These are phyloP conservation scores for Cordyceps tenuipes DNA, from an alignment of 2,329 filamentous ascomycete genomes.

Conservation along the genomic window DNA sequence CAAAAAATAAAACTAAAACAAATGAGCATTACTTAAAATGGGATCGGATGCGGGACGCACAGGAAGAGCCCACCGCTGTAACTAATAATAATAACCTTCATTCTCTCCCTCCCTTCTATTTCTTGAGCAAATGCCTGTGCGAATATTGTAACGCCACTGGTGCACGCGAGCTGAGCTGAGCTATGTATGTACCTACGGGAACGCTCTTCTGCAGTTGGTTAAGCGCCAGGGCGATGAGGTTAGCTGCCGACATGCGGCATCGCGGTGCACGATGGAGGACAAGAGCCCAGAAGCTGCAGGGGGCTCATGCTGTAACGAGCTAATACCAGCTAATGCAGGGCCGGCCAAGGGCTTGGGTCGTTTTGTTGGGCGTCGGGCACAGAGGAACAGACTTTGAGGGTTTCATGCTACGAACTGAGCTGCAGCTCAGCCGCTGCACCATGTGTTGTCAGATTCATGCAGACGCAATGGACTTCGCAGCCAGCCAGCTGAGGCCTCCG, in stretches of 20 bases:
- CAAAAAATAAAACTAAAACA: not conserved
- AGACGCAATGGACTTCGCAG: not conserved
- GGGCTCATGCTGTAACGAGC: too few species aligned
- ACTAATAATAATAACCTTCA: not conserved
- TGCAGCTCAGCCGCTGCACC: not conserved
- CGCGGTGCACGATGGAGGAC: too few species aligned
- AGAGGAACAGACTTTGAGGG: not conserved
- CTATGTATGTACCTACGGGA: too few species aligned
- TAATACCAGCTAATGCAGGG: too few species aligned
- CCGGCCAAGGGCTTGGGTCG: not conserved
- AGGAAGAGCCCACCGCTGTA: not conserved
- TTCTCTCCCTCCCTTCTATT: not conserved
- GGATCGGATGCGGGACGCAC: not conserved
- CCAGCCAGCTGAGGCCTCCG: not conserved
- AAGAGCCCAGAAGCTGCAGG: not conserved
- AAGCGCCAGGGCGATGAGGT: not conserved
- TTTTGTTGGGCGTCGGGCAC: not conserved
- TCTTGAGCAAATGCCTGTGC: too few species aligned
- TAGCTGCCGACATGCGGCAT: too few species aligned
- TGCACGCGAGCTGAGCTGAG: not conserved
- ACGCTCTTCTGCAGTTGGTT: not conserved
- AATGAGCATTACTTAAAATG: not conserved
- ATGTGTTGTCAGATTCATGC: too few species aligned
- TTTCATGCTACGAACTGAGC: conserved; percentile 2
- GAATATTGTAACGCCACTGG: not conserved